Percentiles rank a stretch among this genome's conserved stretches.
These are phyloP conservation scores for Colletotrichum scovillei DNA, from an alignment of 2,329 filamentous ascomycete species.

Conservation along the genomic window DNA sequence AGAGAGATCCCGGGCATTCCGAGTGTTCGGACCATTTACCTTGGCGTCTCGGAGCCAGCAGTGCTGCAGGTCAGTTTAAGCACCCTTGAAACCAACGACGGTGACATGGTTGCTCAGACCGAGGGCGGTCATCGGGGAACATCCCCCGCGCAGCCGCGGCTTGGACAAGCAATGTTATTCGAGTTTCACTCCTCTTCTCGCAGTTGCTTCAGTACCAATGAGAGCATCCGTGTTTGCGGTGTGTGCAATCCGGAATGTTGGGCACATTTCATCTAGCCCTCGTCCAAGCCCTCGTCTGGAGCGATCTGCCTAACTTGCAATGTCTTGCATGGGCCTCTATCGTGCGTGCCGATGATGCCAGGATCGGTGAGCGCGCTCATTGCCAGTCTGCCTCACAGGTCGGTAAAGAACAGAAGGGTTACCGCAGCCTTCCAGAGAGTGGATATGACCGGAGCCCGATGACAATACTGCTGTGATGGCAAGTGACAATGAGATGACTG, in stretches of 20 bases:
- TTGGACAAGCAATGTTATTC: not conserved
- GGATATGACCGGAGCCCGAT: not conserved
- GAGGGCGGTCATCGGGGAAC: conserved; percentile 23
- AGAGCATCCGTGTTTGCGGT: not conserved
- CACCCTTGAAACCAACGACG: conserved; percentile 14
- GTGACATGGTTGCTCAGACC: conserved; percentile 28
- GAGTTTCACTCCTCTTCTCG: conserved; percentile 17
- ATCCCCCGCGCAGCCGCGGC: conserved; percentile 17
- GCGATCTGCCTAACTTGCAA: not conserved
- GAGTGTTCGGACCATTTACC: conserved; percentile 31
- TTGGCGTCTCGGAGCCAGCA: conserved; percentile 14
- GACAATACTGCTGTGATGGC: not conserved
- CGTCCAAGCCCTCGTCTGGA: not conserved
- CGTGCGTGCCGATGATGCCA: not conserved
- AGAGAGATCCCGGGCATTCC: conserved; percentile 24
- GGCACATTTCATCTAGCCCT: not conserved
- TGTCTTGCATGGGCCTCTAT: not conserved
- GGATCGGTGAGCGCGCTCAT: not conserved
- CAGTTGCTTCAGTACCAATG: not conserved
- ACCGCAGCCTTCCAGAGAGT: not conserved
- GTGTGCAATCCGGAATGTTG: not conserved
- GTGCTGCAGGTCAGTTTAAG: conserved; percentile 3
- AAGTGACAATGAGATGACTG: not conserved
- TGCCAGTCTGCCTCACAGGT: not conserved
- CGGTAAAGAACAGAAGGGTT: not conserved